Evolutionary conservation across 1,284 basidiomycete genomes (phyloP).

Genomic region (Phylloboletellus chloephorus): DNA sequence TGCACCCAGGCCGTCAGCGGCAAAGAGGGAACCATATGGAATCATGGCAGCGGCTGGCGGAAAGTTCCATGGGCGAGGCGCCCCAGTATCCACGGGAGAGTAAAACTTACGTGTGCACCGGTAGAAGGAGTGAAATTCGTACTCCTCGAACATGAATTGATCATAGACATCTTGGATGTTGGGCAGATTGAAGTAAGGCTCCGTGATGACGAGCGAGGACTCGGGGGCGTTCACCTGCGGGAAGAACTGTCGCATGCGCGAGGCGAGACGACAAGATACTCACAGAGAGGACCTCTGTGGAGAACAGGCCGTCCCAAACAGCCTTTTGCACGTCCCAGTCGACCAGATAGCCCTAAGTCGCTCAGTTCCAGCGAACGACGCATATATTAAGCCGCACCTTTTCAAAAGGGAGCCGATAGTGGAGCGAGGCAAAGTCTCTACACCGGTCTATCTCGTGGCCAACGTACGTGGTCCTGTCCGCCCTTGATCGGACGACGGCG

Average conservation of each 20-base stretch:
- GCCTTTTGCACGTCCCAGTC: conserved; percentile 93
- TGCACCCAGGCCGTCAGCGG: conserved; percentile 37
- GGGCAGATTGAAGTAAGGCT: conserved; percentile 90
- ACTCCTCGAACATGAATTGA: conserved; percentile 94
- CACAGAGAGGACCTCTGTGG: conserved; percentile 63
- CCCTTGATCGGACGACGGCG: conserved; percentile 74
- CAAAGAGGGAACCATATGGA: conserved; percentile 63
- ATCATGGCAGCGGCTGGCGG: conserved; percentile 70
- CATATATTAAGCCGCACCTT: conserved; percentile 44
- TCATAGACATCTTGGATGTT: conserved; percentile 90
- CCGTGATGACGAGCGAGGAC: conserved; percentile 79
- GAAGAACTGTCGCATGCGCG: conserved; percentile 5
- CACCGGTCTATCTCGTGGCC: conserved; percentile 77
- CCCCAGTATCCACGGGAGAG: conserved; percentile 16
- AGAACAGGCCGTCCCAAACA: conserved; percentile 85
- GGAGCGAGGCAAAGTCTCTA: conserved; percentile 71
- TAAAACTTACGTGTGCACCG: conserved; percentile 69
- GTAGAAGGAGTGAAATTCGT: conserved; percentile 83
- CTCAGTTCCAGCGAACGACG: conserved; percentile 13
- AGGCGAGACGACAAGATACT: conserved; percentile 21
- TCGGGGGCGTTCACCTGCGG: conserved; percentile 65
- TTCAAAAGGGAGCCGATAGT: conserved; percentile 81
- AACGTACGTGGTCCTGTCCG: conserved; percentile 73
- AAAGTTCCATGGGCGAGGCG: conserved; percentile 17
- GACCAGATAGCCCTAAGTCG: conserved; percentile 73